Percentiles rank a stretch among this genome's conserved stretches.
Conservation (phyloP, 129 eudicot genomes). For the Pittosporum tobira region DNA sequence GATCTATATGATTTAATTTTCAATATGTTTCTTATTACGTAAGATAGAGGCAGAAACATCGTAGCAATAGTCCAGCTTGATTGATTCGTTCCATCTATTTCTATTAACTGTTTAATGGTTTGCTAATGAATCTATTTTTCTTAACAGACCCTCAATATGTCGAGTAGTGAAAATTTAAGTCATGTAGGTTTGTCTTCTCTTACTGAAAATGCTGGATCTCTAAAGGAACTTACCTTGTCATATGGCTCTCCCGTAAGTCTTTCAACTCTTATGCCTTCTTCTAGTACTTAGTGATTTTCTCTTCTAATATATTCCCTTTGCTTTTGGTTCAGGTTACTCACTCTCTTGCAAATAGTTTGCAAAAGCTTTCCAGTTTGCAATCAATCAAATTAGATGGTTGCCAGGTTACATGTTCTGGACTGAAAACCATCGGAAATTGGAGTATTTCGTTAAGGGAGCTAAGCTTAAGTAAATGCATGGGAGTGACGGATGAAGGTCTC, state of each 20-base stretch:
- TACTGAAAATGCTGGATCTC: constrained; percentile 37
- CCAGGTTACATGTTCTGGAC: constrained; percentile 65
- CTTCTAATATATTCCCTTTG: constrained; percentile 7
- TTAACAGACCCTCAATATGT: constrained; percentile 68
- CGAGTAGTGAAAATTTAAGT: constrained; percentile 65
- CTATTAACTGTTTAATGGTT: constrained; percentile 1
- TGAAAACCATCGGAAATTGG: constrained; percentile 63
- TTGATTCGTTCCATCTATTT: too few species aligned
- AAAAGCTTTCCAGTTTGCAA: constrained; percentile 61
- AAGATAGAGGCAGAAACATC: too few species aligned
- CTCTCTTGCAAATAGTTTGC: constrained; percentile 70
- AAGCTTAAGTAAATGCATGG: constrained; percentile 82
- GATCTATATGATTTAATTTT: too few species aligned
- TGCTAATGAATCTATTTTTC: constrained; percentile 12
- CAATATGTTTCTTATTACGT: too few species aligned
- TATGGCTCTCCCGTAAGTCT: constrained; percentile 75
- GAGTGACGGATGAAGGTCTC: constrained; percentile 90
- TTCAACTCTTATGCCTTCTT: constrained; percentile 1
- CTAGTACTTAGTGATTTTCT: not conserved
- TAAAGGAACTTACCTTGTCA: constrained; percentile 58
- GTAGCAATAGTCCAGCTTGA: too few species aligned
- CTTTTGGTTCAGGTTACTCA: constrained; percentile 57
- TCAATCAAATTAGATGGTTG: constrained; percentile 83
- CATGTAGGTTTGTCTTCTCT: constrained; percentile 71
- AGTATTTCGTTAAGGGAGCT: constrained; percentile 62